Evolutionary conservation across 176 grass and related monocot genomes (phyloP).

Genomic region (Rhipidocladum racemiflorum): DNA sequence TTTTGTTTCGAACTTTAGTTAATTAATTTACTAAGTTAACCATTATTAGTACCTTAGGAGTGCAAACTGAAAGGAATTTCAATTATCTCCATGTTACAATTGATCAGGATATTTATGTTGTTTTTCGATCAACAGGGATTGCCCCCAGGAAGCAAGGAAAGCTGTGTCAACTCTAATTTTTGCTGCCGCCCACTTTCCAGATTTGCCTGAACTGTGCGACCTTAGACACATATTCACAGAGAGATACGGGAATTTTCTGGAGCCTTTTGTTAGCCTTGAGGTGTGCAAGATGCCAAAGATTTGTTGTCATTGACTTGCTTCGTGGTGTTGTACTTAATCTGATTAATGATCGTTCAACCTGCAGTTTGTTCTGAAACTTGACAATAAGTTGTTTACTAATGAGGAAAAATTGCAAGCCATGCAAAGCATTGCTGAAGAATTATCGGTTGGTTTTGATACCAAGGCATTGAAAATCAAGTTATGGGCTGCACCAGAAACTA

Average conservation of each 20-base stretch:
- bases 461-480: slow-evolving; percentile 42
- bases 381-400: slow-evolving; percentile 53
- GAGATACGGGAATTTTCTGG: slow-evolving; percentile 56
- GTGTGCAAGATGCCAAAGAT: slow-evolving; percentile 31
- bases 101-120: too few species aligned
- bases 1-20: background rate
- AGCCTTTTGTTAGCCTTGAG: slow-evolving; percentile 74
- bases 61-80: background rate
- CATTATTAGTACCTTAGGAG: background rate
- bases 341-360: slow-evolving; percentile 17
- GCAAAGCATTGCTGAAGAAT: slow-evolving; percentile 69
- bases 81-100: too few species aligned
- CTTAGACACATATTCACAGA: too few species aligned
- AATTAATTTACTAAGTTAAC: background rate
- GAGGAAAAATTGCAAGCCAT: slow-evolving; percentile 66
- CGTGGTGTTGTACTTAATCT: background rate
- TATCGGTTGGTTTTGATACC: slow-evolving; percentile 52
- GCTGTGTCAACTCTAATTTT: too few species aligned
- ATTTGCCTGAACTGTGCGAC: too few species aligned
- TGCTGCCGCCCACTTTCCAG: too few species aligned
- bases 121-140: too few species aligned
- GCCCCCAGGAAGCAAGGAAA: too few species aligned
- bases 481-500: slow-evolving; percentile 22
- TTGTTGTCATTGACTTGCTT: background rate
- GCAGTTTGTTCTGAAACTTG: slow-evolving; percentile 79